Base-by-base conservation (phyloP, 305 asterid species). In the Ajuga reptans region DNA sequence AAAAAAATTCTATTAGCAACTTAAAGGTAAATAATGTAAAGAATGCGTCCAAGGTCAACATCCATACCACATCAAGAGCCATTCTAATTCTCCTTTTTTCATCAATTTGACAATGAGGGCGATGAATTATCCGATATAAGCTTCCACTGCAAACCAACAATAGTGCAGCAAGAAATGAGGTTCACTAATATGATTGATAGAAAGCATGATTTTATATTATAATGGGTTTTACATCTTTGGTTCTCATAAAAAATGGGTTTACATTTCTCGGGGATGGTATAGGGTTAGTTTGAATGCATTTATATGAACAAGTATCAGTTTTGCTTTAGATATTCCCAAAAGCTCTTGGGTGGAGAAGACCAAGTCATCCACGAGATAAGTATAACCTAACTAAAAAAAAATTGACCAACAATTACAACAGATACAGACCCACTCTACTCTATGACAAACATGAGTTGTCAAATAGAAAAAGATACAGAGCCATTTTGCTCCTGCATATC, bases 11-110 rank as follows among this genome's bases (percentile, higher is more conserved):
- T 21, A 75, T 39, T 68, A 55, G 53, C 31, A 68, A 71, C 70
- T 15, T 64, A 49, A 55, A 21, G 34, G 68, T 57, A 63, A 52
- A 72, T 36, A 34, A 21, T 56, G 64, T 21, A 57, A 51, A 39
- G 47, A 43, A 71, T 11, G 52, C n/a, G 49, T 41, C 64, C 45
- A 60, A 34, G 47, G 42, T 66, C 47, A 34, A 49, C 66, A 76
- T 64, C 24, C 83, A 55, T 89, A 94, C 99, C 99, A 94, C 99
- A 82, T 94, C 98, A 78, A 94, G 85, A 73, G 99, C 99, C 99
- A 94, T 94, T 77, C 78, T 91, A 60, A 94, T 87, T 88, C 99
- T 85, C 73, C 85, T 88, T 72, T 84, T 89, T 82, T 94, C 99
- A 82, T 94, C 97, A 66, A 94, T 89, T 79, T 89, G 99, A 80